Percentiles rank a stretch among this genome's conserved stretches.
These are phyloP conservation scores for Scorias spongiosa DNA, from an alignment of 2,329 filamentous ascomycete species.

Conservation along the genomic window DNA sequence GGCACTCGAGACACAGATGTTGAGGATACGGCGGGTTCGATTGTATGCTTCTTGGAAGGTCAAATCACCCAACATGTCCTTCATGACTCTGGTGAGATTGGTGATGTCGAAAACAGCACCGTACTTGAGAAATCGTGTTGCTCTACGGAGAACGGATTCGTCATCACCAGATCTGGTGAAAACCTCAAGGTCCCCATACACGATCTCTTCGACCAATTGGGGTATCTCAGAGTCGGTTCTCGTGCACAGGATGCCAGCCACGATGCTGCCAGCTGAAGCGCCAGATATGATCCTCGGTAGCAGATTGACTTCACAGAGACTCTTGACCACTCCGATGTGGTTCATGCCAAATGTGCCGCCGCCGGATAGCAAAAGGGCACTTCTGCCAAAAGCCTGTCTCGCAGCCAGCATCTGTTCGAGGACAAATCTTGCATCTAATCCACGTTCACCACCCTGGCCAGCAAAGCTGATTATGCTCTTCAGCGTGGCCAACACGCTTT, in stretches of 20 bases:
- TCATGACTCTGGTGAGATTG: conserved; percentile 70
- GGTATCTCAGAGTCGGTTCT: conserved; percentile 67
- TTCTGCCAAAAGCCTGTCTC: conserved; percentile 71
- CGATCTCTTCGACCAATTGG: conserved; percentile 51
- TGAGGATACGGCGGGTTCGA: conserved; percentile 78
- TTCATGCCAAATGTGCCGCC: conserved; percentile 86
- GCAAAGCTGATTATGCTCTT: conserved; percentile 47
- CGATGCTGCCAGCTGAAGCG: conserved; percentile 75
- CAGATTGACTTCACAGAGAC: conserved; percentile 57
- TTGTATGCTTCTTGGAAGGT: conserved; percentile 96
- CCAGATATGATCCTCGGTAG: conserved; percentile 78
- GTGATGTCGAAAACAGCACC: conserved; percentile 75
- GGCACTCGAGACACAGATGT: conserved; percentile 83
- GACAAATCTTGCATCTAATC: conserved; percentile 42
- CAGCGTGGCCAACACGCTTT: conserved; percentile 62
- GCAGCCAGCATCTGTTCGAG: conserved; percentile 57
- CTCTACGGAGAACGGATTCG: conserved; percentile 52
- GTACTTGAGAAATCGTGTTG: conserved; percentile 56
- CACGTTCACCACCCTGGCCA: conserved; percentile 22
- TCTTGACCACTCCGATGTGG: conserved; percentile 75
- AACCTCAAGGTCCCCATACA: conserved; percentile 64
- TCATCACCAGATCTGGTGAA: conserved; percentile 50
- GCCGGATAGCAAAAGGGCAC: conserved; percentile 66
- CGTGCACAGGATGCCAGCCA: conserved; percentile 65
- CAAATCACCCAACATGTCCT: conserved; percentile 64